Conservation (phyloP, 208 protist genomes). For the Crithidia bombi region DNA sequence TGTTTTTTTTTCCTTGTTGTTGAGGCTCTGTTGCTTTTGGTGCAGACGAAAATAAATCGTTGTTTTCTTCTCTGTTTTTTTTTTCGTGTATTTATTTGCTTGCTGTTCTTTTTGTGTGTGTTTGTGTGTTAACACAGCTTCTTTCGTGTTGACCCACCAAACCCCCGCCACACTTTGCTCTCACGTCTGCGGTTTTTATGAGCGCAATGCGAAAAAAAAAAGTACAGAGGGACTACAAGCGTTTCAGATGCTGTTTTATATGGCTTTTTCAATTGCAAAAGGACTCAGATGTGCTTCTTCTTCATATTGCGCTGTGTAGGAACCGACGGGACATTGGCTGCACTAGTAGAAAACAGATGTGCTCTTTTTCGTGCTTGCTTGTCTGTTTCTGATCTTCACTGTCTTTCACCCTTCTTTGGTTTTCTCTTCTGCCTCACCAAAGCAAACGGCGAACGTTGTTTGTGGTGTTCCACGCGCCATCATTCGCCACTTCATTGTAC, state of each 20-base stretch:
- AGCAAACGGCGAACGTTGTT: not conserved
- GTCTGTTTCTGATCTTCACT: too few species aligned
- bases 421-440: not conserved
- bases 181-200: too few species aligned
- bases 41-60: not conserved
- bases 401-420: not conserved
- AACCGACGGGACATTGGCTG: not conserved
- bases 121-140: not conserved
- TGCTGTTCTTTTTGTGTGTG: not conserved
- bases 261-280: too few species aligned
- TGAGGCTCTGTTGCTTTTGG: not conserved
- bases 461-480: conserved; percentile 10
- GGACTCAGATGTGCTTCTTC: too few species aligned
- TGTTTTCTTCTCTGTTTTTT: conserved; percentile 8
- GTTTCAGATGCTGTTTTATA: too few species aligned
- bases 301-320: not conserved
- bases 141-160: too few species aligned
- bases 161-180: too few species aligned
- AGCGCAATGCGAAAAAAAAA: too few species aligned
- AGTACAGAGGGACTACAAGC: too few species aligned
- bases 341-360: not conserved
- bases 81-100: not conserved
- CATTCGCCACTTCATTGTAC: not conserved
- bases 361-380: not conserved
- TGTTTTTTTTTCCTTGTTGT: conserved; percentile 20